phyloP scores from a whole-genome alignment of 768 basidiomycete genomes.

The Clitopilus passeckerianus region DNA sequence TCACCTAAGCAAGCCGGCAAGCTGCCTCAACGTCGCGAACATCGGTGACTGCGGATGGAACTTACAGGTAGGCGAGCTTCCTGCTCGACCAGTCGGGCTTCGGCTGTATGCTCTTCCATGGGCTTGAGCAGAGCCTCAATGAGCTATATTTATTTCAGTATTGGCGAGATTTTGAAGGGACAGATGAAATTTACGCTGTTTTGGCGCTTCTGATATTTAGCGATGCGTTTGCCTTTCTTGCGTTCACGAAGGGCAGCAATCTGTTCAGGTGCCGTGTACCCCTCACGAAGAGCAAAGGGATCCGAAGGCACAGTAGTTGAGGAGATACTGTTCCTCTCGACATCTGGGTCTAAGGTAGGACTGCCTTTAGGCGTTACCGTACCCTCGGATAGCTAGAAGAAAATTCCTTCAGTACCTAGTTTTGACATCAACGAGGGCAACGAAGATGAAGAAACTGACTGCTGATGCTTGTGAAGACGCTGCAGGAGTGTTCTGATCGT shows the following conservation, averaged over 20 bases:
- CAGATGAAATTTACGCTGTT: conserved; percentile 52
- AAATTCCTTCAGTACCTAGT: conserved; percentile 8
- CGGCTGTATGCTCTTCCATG: conserved; percentile 83
- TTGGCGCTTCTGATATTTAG: conserved; percentile 63
- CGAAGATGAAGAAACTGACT: conserved; percentile 18
- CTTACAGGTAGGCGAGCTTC: conserved; percentile 62
- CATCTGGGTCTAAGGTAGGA: conserved; percentile 33
- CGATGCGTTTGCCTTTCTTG: conserved; percentile 58
- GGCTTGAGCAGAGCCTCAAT: conserved; percentile 86
- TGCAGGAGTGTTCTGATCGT: conserved; percentile 22
- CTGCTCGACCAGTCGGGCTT: conserved; percentile 69
- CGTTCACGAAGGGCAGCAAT: conserved; percentile 57
- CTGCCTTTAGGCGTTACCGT: conserved; percentile 38
- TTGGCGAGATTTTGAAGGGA: neutral
- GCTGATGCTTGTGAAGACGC: conserved; percentile 20
- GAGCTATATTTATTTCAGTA: conserved; percentile 41
- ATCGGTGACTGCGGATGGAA: conserved; percentile 1
- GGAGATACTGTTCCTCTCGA: conserved; percentile 36
- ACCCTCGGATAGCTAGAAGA: conserved; percentile 39
- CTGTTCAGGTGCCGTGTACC: conserved; percentile 57
- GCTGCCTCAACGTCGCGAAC: neutral
- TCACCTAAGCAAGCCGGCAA: conserved; percentile 48
- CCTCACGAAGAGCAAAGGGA: conserved; percentile 63
- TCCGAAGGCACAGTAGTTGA: conserved; percentile 36
- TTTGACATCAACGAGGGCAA: conserved; percentile 1